Evolutionary conservation across 352 stramenopile genomes (phyloP), one percentile per base, ranked within the genome.

Genomic region (Paralagenidium karlingii): DNA sequence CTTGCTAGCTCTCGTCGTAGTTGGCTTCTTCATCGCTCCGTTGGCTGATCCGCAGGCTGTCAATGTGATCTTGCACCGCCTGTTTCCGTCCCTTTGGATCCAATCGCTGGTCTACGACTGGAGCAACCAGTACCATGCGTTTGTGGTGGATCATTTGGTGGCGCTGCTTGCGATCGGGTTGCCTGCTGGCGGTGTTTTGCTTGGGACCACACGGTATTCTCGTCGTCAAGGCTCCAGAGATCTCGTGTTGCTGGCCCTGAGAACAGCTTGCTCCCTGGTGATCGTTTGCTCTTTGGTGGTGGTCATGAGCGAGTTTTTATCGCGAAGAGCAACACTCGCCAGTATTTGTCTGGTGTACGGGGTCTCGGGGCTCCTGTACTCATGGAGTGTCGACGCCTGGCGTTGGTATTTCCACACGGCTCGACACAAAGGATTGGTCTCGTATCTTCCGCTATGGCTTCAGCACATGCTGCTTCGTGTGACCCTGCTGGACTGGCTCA

Each of bases 401-500:
- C 68, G 62, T 36, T 91, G 77, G 77, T 88, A 86, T 44, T 31
- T 78, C 41, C 51, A 78, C 13, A 61, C 84, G 21, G 60, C 68
- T 12, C 55, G 53, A 18, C 43, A 37, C 4, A 73, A 71, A 37
- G 78, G 78, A 3, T 29, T 91, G 5, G 42, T 91, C 5, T 51
- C 58, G 3, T 73, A 85, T 22, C 43, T 91, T 13, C 75, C 78
- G 0, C 43, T 45, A n/a, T 69, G 54, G 1, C 28, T 74, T 4
- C 75, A 82, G 47, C 39, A 79, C 21, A 40, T 88, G 28, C 41
- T 91, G 30, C 61, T 91, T 24, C 58, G 63, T 19, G 87, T 66
- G 39, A 88, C 66, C 29, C 58, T 89, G 10, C 50, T 91, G 20
- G 73, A 91, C 37, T 91, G 75, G 75, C 68, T 91, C 32, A 83